phyloP scores from a whole-genome alignment of 83 land plant genomes.

The Picea engelmannii region DNA sequence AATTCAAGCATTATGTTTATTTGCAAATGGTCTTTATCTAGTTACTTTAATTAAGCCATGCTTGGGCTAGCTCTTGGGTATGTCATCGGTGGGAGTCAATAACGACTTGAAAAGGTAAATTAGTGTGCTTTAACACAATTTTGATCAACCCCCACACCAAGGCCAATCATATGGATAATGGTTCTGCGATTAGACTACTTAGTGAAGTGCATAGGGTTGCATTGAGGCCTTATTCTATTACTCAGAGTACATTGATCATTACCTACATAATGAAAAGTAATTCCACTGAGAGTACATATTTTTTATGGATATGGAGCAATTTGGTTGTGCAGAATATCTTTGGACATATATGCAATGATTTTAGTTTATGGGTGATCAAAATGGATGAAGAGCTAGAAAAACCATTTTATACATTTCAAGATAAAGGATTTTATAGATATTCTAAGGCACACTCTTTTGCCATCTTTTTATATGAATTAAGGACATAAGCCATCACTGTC shows the following conservation, averaged over 20 bases:
- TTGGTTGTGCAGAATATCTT: slow-evolving; percentile 70
- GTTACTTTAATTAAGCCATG: no score
- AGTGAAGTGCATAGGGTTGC: no score
- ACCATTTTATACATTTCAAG: slow-evolving; percentile 50
- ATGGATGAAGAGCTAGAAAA: slow-evolving; percentile 42
- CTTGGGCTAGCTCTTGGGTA: no score
- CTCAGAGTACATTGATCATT: slow-evolving; percentile 89
- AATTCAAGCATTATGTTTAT: no score
- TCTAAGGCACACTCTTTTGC: slow-evolving; percentile 32
- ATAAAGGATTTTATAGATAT: slow-evolving; percentile 40
- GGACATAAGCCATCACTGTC: slow-evolving; percentile 12
- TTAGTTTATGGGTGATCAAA: slow-evolving; percentile 79
- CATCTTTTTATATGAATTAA: slow-evolving; percentile 28
- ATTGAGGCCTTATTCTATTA: slow-evolving; percentile 23
- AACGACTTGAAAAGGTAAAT: no score
- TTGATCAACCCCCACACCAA: no score
- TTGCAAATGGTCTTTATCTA: no score
- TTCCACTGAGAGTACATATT: slow-evolving; percentile 62
- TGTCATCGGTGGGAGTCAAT: no score
- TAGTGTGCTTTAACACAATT: no score
- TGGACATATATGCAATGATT: slow-evolving; percentile 97
- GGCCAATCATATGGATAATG: no score
- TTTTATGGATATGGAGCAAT: slow-evolving; percentile 64
- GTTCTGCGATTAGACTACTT: no score
- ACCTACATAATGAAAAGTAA: slow-evolving; percentile 68